Evolutionary conservation across 2,329 filamentous ascomycete genomes (phyloP), one percentile per base, ranked within the genome.

Genomic region (Bipolaris zeicola): DNA sequence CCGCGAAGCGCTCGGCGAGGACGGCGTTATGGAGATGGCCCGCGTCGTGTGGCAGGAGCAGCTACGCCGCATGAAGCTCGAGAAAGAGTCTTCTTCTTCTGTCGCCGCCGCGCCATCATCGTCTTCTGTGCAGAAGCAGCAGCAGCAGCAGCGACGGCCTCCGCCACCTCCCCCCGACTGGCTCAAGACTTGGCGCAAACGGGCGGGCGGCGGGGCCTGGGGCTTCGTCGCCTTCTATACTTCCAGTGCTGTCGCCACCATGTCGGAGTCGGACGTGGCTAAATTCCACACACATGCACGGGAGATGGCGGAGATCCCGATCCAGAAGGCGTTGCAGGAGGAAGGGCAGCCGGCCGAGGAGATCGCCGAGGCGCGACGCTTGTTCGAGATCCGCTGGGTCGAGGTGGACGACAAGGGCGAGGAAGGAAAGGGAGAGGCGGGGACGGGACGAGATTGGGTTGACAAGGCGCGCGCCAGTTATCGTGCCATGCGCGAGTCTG

Each of bases 171-270:
- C 44, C 44, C 44, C 44, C 33, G 33, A 47, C 44, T 47, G 44
- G 44, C 44, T 47, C 44, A 47, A 37, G 44, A 47, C 33, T 47
- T 47, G 44, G 44, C 44, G 33, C 44, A 47, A 47, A 47, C 44
- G 44, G 44, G 44, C 33, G 33, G 44, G 33, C 18, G 44, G 44
- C 44, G 24, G 47, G 36, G 47, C 47, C 47, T 50, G 47, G 47
- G 47, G 47, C 47, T 50, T 50, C 47, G 47, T 50, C 47, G 47
- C 47, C 36, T 50, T 50, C 47, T 50, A 10, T 50, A 41, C 47
- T 50, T 39, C 47, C 20, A 50, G 47, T 33, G 47, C 47, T 14
- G 47, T 50, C 47, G 47, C 47, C 36, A 36, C 47, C 47, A 50
- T 50, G 47, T 36, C 47, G 22, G 36, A 50, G 47, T 50, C 47